Conservation (phyloP, 441 rosid genomes). For the Brassica balearica region DNA sequence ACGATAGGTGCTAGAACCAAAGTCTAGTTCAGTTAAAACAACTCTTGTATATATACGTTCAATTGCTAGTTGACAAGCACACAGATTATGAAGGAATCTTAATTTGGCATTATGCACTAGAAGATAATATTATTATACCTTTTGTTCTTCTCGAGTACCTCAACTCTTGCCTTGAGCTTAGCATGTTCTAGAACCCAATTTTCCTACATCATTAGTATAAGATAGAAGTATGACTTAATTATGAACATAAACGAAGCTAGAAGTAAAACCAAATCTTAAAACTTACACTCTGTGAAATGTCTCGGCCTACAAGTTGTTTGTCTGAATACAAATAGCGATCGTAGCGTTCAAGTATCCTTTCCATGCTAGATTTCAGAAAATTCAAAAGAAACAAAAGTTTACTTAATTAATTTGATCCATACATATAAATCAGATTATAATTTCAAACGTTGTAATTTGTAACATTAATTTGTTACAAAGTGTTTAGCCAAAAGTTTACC, state of each 20-base stretch:
- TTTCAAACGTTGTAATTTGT: neutral
- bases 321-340: constrained; percentile 81
- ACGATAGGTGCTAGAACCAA: constrained; percentile 1
- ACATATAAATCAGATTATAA: neutral
- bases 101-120: neutral
- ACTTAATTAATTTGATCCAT: neutral
- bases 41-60: neutral
- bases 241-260: constrained; percentile 16
- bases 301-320: constrained; percentile 66
- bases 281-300: constrained; percentile 58
- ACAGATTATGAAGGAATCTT: too few species aligned
- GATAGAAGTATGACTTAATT: neutral
- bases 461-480: constrained; percentile 16
- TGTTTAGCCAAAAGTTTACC: constrained; percentile 30
- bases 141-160: constrained; percentile 80
- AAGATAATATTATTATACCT: constrained; percentile 49
- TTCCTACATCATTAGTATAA: constrained; percentile 49
- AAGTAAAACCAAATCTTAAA: neutral
- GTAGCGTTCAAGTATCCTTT: constrained; percentile 84
- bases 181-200: constrained; percentile 88
- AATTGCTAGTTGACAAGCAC: constrained; percentile 3
- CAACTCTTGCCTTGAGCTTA: constrained; percentile 89
- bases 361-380: constrained; percentile 66
- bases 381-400: neutral
- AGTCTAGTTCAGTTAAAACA: constrained; percentile 10